Evolutionary conservation across 2,329 filamentous ascomycete species (phyloP), one percentile per base, ranked within the genome.

Genomic region (Chaetothyriales sp.): DNA sequence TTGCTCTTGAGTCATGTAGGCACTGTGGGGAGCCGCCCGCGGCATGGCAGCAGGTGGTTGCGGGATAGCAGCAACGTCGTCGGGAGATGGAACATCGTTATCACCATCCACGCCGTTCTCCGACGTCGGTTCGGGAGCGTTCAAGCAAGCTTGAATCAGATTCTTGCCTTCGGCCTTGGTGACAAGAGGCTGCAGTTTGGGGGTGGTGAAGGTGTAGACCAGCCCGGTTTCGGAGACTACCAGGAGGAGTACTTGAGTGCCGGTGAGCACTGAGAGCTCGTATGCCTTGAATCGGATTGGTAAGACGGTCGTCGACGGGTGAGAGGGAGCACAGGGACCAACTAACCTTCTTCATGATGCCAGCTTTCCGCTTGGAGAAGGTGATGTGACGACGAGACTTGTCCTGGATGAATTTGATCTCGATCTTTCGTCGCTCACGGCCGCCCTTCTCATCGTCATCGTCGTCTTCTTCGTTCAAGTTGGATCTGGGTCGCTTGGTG

Each of bases 361-460:
- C 92, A 52, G 92, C 92, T 77, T 98, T 98, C 70, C 92, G 88
- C 82, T 98, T 98, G 63, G 90, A 97, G 71, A 98, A 97, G 65
- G 92, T 97, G 69, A 97, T 98, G 76, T 98, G 92, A 58, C 92
- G 86, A 74, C 92, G 89, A 74, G 90, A 97, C 77, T 98, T 98
- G 74, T 98, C 92, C 72, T 89, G 90, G 71, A 98, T 98, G 75
- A 98, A 98, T 80, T 98, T 98, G 76, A 98, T 98, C 73, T 98
- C 92, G 65, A 98, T 98, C 85, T 98, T 98, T 74, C 92, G 83
- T 68, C 92, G 85, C 80, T 97, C 92, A 71, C 92, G 89, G 66
- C 89, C 89, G 58, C 88, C 88, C 81, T 97, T 97, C 71, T 95
- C 90, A 63, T 95, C 89, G 63, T 97, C 89, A 60, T 97, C 92